A percentile compares a stretch with the other conserved stretches of the same genome.
Conservation (phyloP, 306 rosid species). For the Leucaena leucocephala region DNA sequence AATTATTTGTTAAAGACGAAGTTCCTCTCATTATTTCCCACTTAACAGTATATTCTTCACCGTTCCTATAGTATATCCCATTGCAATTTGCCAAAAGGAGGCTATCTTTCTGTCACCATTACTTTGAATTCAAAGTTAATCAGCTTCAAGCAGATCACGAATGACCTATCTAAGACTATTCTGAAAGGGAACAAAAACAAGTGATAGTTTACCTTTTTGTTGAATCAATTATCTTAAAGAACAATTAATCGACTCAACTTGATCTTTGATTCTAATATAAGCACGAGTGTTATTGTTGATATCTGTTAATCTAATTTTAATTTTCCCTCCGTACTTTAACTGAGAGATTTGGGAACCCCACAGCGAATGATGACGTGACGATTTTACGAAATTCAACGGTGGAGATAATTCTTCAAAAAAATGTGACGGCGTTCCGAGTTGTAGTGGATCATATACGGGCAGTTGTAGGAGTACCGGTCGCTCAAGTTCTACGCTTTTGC, state of each 20-base stretch:
- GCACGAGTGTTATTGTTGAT: neutral
- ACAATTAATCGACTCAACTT: neutral
- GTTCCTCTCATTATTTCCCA: neutral
- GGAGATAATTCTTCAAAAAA: neutral
- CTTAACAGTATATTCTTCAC: neutral
- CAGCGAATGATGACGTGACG: neutral
- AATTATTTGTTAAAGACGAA: neutral
- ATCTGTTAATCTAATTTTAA: neutral
- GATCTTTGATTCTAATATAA: conserved; percentile 1
- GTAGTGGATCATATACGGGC: neutral
- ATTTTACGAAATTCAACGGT: neutral
- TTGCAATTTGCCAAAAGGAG: neutral
- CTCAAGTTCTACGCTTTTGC: conserved; percentile 17
- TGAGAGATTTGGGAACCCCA: neutral
- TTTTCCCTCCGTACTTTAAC: too few species aligned
- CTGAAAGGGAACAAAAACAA: neutral
- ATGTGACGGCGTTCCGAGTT: neutral
- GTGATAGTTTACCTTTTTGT: neutral
- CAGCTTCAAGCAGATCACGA: neutral
- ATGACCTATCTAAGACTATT: neutral
- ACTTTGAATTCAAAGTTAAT: conserved; percentile 7
- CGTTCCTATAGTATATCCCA: neutral
- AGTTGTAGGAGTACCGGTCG: neutral
- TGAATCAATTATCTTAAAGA: neutral
- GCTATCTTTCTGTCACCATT: neutral